These are phyloP conservation scores for Colletotrichum cordylinicola DNA, from an alignment of 2,329 filamentous ascomycete genomes.

Conservation along the genomic window DNA sequence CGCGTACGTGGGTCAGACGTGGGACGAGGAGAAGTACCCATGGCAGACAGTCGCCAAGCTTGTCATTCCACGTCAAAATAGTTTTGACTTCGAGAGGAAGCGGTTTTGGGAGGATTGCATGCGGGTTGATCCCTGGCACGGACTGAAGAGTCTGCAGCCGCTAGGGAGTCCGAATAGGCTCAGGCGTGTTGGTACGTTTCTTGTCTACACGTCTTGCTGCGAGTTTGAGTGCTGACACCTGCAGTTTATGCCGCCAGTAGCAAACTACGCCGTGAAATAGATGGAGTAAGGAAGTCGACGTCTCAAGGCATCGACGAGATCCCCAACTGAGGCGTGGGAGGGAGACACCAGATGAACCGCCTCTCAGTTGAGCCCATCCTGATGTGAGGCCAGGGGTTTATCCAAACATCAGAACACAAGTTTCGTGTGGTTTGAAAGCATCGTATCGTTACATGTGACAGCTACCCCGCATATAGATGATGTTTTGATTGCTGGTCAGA, in stretches of 20 bases:
- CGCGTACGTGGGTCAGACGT: neutral
- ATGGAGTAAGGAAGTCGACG: neutral
- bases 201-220: neutral
- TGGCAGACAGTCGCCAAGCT: neutral
- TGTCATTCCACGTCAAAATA: conserved; percentile 27
- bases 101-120: conserved; percentile 50
- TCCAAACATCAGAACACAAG: neutral
- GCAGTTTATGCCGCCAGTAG: neutral
- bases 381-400: neutral
- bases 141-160: conserved; percentile 40
- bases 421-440: neutral
- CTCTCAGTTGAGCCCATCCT: neutral
- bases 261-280: neutral
- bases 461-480: neutral
- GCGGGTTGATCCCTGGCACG: conserved; percentile 46
- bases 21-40: neutral
- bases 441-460: neutral
- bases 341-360: neutral
- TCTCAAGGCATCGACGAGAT: neutral
- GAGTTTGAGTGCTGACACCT: neutral
- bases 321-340: neutral
- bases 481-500: neutral
- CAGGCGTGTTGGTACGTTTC: neutral
- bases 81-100: conserved; percentile 42
- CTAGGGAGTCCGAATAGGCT: conserved; percentile 41